A percentile compares a stretch with the other conserved stretches of the same genome.
Conservation (phyloP, 1,284 basidiomycete genomes). For the Vanrija sp. region DNA sequence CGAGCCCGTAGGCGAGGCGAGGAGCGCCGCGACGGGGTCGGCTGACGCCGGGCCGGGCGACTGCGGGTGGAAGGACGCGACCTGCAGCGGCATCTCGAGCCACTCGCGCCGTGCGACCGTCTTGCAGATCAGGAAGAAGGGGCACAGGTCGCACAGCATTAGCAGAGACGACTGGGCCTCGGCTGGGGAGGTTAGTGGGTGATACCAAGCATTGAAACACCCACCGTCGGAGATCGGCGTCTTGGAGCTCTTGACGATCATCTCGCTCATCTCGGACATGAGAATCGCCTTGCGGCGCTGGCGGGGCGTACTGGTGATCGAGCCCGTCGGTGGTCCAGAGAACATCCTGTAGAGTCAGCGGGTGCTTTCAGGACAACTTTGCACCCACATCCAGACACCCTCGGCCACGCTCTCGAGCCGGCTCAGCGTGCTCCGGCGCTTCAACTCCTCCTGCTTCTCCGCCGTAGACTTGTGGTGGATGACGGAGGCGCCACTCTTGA, state of each 20-base stretch:
- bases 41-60: constrained; percentile 1
- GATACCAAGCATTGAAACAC: constrained; percentile 10
- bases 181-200: constrained; percentile 23
- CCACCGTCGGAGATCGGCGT: constrained; percentile 46
- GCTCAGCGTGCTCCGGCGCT: constrained; percentile 45
- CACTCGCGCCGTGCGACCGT: constrained; percentile 43
- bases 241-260: constrained; percentile 49
- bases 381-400: constrained; percentile 44
- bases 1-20: background rate
- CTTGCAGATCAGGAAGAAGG: constrained; percentile 45
- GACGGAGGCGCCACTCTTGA: constrained; percentile 9
- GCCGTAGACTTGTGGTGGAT: constrained; percentile 5
- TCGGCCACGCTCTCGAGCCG: constrained; percentile 49
- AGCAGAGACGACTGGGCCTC: constrained; percentile 47
- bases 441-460: constrained; percentile 43
- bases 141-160: constrained; percentile 46
- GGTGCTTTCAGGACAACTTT: constrained; percentile 16
- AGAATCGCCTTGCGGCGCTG: constrained; percentile 43
- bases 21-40: constrained; percentile 11
- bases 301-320: constrained; percentile 29
- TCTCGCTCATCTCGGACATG: constrained; percentile 42
- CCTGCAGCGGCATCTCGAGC: constrained; percentile 44
- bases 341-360: constrained; percentile 33
- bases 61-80: background rate
- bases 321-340: constrained; percentile 33